These are phyloP conservation scores for Penicillium paradoxum DNA, from an alignment of 495 filamentous ascomycete genomes.

Conservation along the genomic window DNA sequence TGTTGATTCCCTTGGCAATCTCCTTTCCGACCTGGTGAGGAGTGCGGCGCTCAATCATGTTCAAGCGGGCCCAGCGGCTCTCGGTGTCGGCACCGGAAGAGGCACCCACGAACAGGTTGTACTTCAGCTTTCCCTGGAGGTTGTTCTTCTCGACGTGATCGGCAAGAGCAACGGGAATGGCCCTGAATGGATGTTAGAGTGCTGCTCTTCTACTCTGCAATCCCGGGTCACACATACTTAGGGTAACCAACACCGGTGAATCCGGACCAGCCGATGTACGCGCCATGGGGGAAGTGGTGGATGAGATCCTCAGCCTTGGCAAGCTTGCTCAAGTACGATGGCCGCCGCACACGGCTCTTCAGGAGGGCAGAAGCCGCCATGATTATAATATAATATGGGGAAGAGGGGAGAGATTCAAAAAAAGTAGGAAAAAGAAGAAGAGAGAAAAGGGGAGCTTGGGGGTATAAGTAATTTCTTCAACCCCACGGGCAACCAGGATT, in stretches of 20 bases:
- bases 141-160: slow-evolving; percentile 88
- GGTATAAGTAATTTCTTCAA: slow-evolving; percentile 25
- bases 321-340: slow-evolving; percentile 75
- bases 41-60: slow-evolving; percentile 83
- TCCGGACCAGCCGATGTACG: slow-evolving; percentile 85
- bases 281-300: slow-evolving; percentile 71
- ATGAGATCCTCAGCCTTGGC: slow-evolving; percentile 75
- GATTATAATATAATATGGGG: slow-evolving; percentile 3
- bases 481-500: slow-evolving; percentile 11
- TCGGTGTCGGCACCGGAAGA: slow-evolving; percentile 88
- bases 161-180: slow-evolving; percentile 76
- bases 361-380: slow-evolving; percentile 67
- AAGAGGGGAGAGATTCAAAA: slow-evolving; percentile 10
- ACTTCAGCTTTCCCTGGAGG: slow-evolving; percentile 77
- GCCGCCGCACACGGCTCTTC: slow-evolving; percentile 67
- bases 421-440: slow-evolving; percentile 7
- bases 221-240: slow-evolving; percentile 55
- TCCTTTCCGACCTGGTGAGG: slow-evolving; percentile 91
- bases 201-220: no score
- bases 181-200: slow-evolving; percentile 43
- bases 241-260: slow-evolving; percentile 92
- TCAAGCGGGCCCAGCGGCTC: slow-evolving; percentile 77
- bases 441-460: slow-evolving; percentile 7
- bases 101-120: slow-evolving; percentile 83
- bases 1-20: slow-evolving; percentile 87